phyloP scores from a whole-genome alignment of 345 rosid genomes.

The Linum trigynum region DNA sequence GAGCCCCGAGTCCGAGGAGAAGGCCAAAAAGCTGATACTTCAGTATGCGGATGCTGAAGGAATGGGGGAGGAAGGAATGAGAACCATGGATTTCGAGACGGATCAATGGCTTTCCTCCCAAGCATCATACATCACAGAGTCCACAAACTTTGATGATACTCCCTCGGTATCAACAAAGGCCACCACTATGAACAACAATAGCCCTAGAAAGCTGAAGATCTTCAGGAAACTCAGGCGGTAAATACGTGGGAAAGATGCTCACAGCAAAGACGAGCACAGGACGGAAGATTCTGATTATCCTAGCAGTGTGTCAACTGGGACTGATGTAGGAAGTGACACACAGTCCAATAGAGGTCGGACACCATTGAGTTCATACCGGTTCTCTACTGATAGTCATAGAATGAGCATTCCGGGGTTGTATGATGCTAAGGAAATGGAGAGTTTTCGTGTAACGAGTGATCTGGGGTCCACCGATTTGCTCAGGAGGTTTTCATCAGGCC shows the following conservation, averaged over 20 bases:
- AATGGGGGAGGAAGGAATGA: slow-evolving; percentile 27
- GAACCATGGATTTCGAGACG: slow-evolving; percentile 31
- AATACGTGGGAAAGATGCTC: slow-evolving; percentile 54
- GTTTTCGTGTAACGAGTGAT: slow-evolving; percentile 20
- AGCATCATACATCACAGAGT: slow-evolving; percentile 43
- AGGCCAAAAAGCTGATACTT: slow-evolving; percentile 69
- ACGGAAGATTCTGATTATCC: slow-evolving; percentile 30
- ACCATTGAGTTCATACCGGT: slow-evolving; percentile 19
- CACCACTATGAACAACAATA: background rate
- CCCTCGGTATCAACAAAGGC: slow-evolving; percentile 33
- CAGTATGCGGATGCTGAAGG: slow-evolving; percentile 63
- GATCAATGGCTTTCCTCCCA: slow-evolving; percentile 60
- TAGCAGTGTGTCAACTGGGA: slow-evolving; percentile 11
- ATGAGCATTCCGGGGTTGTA: slow-evolving; percentile 26
- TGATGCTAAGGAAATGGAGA: slow-evolving; percentile 25
- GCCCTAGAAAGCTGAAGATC: slow-evolving; percentile 40
- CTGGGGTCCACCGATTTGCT: slow-evolving; percentile 15
- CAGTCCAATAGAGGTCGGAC: slow-evolving; percentile 19
- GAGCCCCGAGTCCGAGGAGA: slow-evolving; percentile 69
- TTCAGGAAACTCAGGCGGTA: slow-evolving; percentile 55
- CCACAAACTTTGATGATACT: slow-evolving; percentile 36
- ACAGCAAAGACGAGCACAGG: too few species aligned
- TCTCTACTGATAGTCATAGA: slow-evolving; percentile 37
- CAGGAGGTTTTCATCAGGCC: slow-evolving; percentile 13
- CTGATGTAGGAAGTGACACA: slow-evolving; percentile 14